phyloP scores from a whole-genome alignment of 768 basidiomycete species.

The Amanita rimosa region DNA sequence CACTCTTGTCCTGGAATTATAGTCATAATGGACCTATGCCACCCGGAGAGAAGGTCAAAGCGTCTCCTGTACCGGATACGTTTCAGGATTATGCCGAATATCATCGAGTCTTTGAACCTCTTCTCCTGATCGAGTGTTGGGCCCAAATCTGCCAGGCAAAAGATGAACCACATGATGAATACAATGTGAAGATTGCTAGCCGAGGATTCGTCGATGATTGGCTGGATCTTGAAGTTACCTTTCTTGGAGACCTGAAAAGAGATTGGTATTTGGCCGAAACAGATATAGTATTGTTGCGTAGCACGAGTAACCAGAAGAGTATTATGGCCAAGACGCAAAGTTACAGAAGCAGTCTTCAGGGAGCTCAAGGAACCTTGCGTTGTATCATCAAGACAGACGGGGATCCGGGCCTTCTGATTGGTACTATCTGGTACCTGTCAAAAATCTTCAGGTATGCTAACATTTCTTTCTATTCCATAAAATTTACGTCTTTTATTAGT shows the following conservation, averaged over 20 bases:
- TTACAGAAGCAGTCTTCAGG: conserved; percentile 25
- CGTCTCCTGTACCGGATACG: conserved; percentile 43
- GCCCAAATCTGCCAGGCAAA: conserved; percentile 74
- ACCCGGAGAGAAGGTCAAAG: conserved; percentile 32
- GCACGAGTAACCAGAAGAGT: conserved; percentile 37
- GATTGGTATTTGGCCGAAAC: conserved; percentile 74
- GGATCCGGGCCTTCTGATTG: conserved; percentile 54
- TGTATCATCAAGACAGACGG: conserved; percentile 29
- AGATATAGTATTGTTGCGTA: conserved; percentile 74
- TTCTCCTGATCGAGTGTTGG: conserved; percentile 87
- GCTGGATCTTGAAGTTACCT: conserved; percentile 63
- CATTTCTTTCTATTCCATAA: not conserved
- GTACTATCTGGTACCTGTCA: conserved; percentile 59
- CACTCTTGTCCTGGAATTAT: conserved; percentile 82
- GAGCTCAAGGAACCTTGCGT: conserved; percentile 48
- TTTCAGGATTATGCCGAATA: conserved; percentile 65
- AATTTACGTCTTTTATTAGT: conserved; percentile 26
- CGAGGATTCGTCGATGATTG: conserved; percentile 74
- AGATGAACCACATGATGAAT: conserved; percentile 43
- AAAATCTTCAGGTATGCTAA: conserved; percentile 71
- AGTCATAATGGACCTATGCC: conserved; percentile 53
- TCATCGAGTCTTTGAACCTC: conserved; percentile 66
- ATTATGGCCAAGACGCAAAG: conserved; percentile 56
- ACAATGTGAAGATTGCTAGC: conserved; percentile 53
- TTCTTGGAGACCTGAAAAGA: conserved; percentile 46